Conservation (phyloP, 2,329 filamentous ascomycete species). For the Ambrosiella xylebori region DNA sequence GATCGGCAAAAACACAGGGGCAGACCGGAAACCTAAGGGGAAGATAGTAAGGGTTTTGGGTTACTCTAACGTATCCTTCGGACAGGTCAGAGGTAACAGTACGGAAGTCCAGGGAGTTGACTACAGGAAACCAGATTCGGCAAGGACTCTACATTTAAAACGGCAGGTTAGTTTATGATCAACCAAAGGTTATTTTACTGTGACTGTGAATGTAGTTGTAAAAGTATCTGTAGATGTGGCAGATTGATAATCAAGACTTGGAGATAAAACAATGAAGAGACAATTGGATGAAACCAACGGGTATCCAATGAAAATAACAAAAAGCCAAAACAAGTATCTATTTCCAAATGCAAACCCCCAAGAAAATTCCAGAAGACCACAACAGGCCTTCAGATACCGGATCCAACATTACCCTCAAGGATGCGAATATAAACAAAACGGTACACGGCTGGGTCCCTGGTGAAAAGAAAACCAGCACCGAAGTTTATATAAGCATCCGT, state of each 20-base stretch:
- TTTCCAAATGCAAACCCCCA: not conserved
- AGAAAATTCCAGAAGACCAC: not conserved
- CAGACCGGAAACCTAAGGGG: not conserved
- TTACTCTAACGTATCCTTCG: not conserved
- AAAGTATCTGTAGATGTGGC: not conserved
- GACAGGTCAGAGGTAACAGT: not conserved
- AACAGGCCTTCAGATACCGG: too few relatives aligned
- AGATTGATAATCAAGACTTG: too few relatives aligned
- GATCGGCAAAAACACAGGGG: not conserved
- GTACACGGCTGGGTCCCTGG: too few relatives aligned
- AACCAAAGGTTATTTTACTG: not conserved
- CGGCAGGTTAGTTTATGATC: not conserved
- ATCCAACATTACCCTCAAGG: too few relatives aligned
- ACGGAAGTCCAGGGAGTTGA: not conserved
- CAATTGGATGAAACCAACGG: not conserved
- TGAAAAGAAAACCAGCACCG: too few relatives aligned
- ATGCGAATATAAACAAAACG: too few relatives aligned
- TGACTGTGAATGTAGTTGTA: conserved; percentile 2
- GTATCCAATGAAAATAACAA: not conserved
- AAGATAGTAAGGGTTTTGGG: not conserved
- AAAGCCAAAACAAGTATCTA: not conserved
- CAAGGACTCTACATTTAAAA: conserved; percentile 5
- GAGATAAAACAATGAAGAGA: not conserved
- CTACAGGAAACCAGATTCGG: conserved; percentile 12
- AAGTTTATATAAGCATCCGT: too few relatives aligned